phyloP scores from a whole-genome alignment of 768 basidiomycete genomes.

The Symmetrospora coprosmae region DNA sequence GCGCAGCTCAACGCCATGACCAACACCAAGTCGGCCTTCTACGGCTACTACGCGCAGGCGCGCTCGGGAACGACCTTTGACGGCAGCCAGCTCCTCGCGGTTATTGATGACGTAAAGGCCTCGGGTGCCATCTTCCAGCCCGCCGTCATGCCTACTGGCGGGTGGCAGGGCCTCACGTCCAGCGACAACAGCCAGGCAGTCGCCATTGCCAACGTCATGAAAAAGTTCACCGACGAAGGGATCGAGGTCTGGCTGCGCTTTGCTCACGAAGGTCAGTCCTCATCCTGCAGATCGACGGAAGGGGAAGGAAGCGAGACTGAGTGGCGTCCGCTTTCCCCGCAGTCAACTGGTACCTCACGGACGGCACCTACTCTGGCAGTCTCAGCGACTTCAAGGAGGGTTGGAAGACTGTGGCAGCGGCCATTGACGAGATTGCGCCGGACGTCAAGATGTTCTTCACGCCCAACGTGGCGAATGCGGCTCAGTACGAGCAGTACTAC shows the following conservation, averaged over 20 bases:
- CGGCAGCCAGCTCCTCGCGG: constrained; percentile 27
- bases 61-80: constrained; percentile 27
- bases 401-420: constrained; percentile 30
- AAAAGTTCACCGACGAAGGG: constrained; percentile 33
- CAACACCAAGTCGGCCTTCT: constrained; percentile 20
- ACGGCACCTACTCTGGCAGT: constrained; percentile 31
- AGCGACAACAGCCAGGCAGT: constrained; percentile 29
- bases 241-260: constrained; percentile 35
- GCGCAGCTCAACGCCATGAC: constrained; percentile 21
- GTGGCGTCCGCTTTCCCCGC: no score
- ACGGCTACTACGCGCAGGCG: constrained; percentile 28
- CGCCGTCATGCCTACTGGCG: constrained; percentile 17
- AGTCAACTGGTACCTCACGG: constrained; percentile 30
- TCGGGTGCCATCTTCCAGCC: constrained; percentile 28
- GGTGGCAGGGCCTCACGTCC: constrained; percentile 24
- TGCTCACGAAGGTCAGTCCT: constrained; percentile 25
- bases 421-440: constrained; percentile 26
- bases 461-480: constrained; percentile 21
- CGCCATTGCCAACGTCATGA: constrained; percentile 32
- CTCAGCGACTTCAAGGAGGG: constrained; percentile 31
- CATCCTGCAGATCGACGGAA: background rate
- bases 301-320: background rate
- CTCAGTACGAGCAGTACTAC: constrained; percentile 30
- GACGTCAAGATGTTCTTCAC: constrained; percentile 33
- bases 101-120: constrained; percentile 29